Evolutionary conservation across 345 rosid species (phyloP).

Genomic region (Arabidopsis arenosa): DNA sequence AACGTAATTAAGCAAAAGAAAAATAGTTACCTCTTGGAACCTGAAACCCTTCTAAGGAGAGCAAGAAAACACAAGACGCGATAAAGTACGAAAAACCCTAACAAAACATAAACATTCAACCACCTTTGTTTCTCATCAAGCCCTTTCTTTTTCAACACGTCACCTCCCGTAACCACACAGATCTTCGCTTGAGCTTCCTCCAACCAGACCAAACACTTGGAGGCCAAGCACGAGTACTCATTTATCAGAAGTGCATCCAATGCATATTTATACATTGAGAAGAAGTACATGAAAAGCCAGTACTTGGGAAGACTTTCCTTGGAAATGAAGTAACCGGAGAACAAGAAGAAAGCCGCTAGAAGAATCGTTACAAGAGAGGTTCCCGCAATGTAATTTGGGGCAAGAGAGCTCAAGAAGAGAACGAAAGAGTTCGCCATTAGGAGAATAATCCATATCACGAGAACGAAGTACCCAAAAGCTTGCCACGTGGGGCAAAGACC

Average conservation of each 20-base stretch:
- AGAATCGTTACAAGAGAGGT: constrained; percentile 76
- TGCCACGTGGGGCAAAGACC: constrained; percentile 84
- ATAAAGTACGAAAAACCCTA: constrained; percentile 85
- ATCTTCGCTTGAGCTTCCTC: constrained; percentile 60
- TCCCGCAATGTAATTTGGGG: constrained; percentile 91
- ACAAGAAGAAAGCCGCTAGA: constrained; percentile 81
- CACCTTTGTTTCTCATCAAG: constrained; percentile 69
- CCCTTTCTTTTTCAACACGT: constrained; percentile 72
- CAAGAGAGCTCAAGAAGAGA: constrained; percentile 82
- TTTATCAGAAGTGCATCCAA: constrained; percentile 85
- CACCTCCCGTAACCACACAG: constrained; percentile 74
- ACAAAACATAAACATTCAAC: constrained; percentile 71
- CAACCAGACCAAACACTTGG: constrained; percentile 72
- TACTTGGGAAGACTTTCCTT: constrained; percentile 79
- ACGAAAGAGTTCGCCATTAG: constrained; percentile 95
- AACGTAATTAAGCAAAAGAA: not conserved
- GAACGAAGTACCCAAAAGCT: constrained; percentile 76
- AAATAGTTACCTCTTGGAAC: constrained; percentile 59
- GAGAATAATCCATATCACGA: constrained; percentile 76
- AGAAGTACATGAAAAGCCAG: constrained; percentile 92
- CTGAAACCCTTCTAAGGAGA: constrained; percentile 76
- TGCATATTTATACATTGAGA: constrained; percentile 94
- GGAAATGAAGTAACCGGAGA: constrained; percentile 92
- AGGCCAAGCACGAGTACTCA: constrained; percentile 83
- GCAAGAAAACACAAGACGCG: constrained; percentile 77